phyloP scores from a whole-genome alignment of 352 stramenopile genomes.

The Globisporangium paddicum region DNA sequence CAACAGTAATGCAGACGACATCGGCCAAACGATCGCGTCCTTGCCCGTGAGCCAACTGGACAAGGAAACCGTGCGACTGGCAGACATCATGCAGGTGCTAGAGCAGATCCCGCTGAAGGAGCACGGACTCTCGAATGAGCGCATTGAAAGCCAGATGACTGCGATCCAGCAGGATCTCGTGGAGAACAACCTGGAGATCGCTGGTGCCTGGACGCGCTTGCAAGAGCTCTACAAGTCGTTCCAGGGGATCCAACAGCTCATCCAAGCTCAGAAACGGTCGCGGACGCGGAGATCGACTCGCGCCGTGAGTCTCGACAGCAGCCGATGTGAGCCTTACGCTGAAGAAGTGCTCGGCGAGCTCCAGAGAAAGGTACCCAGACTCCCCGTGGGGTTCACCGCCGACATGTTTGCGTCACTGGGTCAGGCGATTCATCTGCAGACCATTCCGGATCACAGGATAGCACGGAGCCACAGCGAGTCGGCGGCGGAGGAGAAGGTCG shows the following conservation, averaged over 20 bases:
- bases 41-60: conserved; percentile 14
- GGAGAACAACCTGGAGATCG: conserved; percentile 18
- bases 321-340: conserved; percentile 11
- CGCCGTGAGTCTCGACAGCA: conserved; percentile 13
- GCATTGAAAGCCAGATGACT: conserved; percentile 23
- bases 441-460: background rate
- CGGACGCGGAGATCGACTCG: conserved; percentile 18
- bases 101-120: conserved; percentile 33
- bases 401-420: conserved; percentile 61
- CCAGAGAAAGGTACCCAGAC: conserved; percentile 30
- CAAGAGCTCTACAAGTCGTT: conserved; percentile 42
- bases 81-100: conserved; percentile 21
- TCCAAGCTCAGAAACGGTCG: conserved; percentile 20
- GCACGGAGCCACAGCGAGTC: background rate
- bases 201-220: conserved; percentile 23
- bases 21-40: conserved; percentile 24
- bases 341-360: conserved; percentile 25
- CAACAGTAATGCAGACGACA: conserved; percentile 10
- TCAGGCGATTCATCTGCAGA: conserved; percentile 38
- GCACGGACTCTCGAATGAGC: conserved; percentile 18
- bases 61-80: conserved; percentile 4
- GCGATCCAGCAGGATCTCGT: conserved; percentile 21
- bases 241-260: conserved; percentile 30
- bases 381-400: conserved; percentile 50
- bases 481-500: background rate